Conservation (phyloP, 2,329 filamentous ascomycete genomes). For the Aureobasidium lini region DNA sequence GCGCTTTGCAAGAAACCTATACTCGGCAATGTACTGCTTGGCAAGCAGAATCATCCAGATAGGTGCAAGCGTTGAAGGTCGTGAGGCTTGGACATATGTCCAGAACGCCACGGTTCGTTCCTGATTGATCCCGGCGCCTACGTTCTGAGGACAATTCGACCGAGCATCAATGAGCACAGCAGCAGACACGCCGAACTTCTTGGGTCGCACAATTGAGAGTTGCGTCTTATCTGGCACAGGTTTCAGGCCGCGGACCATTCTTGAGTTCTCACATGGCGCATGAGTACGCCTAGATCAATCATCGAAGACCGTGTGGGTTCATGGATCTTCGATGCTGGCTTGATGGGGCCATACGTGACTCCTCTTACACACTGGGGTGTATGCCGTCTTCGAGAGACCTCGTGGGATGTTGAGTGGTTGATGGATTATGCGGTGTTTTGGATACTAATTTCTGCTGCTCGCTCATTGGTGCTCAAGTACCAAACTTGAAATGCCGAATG, state of each 20-base stretch:
- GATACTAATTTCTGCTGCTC: conserved; percentile 48
- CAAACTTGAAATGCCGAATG: not conserved
- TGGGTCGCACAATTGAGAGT: not conserved
- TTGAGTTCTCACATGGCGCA: too few species aligned
- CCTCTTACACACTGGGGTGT: too few species aligned
- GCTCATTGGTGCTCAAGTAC: conserved; percentile 48
- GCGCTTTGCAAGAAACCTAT: conserved; percentile 16
- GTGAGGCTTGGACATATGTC: conserved; percentile 21
- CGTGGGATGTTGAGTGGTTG: not conserved
- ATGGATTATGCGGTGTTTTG: not conserved
- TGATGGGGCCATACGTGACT: not conserved
- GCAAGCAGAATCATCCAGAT: conserved; percentile 20
- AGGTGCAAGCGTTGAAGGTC: conserved; percentile 27
- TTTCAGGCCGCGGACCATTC: not conserved
- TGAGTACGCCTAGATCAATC: not conserved
- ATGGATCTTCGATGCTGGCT: not conserved
- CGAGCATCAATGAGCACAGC: conserved; percentile 47
- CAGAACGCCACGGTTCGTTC: not conserved
- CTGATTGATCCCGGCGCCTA: not conserved
- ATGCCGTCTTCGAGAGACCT: too few species aligned
- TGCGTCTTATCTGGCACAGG: not conserved
- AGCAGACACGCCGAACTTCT: conserved; percentile 25
- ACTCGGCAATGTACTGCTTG: conserved; percentile 16
- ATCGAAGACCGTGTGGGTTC: not conserved
- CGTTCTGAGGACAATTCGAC: not conserved